Percentiles rank a stretch among this genome's conserved stretches.
These are phyloP conservation scores for Rhododendron ferrugineum DNA, from an alignment of 148 eudicot genomes.

Conservation along the genomic window DNA sequence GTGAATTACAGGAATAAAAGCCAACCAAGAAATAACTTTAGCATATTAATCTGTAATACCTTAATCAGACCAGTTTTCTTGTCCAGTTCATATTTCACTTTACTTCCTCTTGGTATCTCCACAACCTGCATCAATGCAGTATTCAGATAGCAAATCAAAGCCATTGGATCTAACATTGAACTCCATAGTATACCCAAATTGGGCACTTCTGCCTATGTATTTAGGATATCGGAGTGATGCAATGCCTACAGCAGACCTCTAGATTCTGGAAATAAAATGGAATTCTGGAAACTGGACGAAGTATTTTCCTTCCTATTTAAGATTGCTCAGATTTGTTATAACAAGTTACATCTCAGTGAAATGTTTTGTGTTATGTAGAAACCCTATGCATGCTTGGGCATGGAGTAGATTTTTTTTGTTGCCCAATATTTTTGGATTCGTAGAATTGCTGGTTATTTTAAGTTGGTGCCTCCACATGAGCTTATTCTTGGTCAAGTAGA, in stretches of 20 bases:
- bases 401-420: not conserved
- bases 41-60: conserved; percentile 22
- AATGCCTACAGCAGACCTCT: not conserved
- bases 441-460: not conserved
- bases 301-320: not conserved
- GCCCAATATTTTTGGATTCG: not conserved
- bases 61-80: conserved; percentile 87
- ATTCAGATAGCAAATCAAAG: not conserved
- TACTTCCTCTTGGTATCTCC: conserved; percentile 83
- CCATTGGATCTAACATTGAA: not conserved
- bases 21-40: not conserved
- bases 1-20: not conserved
- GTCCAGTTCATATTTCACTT: conserved; percentile 94
- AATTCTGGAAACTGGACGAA: not conserved
- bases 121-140: conserved; percentile 43
- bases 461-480: too few species aligned
- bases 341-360: not conserved
- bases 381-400: not conserved
- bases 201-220: not conserved
- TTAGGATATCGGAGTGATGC: not conserved
- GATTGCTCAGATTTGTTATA: not conserved
- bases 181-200: not conserved
- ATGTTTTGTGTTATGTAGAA: not conserved
- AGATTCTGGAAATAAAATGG: not conserved
- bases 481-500: not conserved